Evolutionary conservation across 208 protist species (phyloP).

Genomic region (Wallacemonas collosoma): DNA sequence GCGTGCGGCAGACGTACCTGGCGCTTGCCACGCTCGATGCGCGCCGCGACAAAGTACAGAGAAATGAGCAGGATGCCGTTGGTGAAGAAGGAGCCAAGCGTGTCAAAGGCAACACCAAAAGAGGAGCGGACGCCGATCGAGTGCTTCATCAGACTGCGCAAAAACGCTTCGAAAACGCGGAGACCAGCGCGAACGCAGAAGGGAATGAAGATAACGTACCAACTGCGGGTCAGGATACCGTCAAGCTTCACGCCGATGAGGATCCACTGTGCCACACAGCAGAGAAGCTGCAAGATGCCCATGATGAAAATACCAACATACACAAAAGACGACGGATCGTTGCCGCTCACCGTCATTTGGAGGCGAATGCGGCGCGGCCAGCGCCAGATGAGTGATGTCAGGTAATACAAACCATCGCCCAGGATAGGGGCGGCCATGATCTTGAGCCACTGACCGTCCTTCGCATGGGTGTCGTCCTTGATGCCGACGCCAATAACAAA

Average conservation of each 20-base stretch:
- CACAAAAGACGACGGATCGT: constrained; percentile 50
- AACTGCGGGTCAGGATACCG: constrained; percentile 45
- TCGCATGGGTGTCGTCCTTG: constrained; percentile 25
- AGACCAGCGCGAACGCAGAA: constrained; percentile 62
- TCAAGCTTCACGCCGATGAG: constrained; percentile 75
- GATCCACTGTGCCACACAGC: constrained; percentile 80
- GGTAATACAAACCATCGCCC: constrained; percentile 79
- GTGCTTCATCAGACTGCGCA: constrained; percentile 76
- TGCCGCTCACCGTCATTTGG: constrained; percentile 76
- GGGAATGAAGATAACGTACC: constrained; percentile 81
- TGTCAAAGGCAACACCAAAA: constrained; percentile 79
- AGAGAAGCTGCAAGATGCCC: constrained; percentile 60
- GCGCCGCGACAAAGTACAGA: constrained; percentile 82
- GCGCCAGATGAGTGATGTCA: constrained; percentile 86
- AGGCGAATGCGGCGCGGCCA: constrained; percentile 69
- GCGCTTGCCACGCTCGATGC: constrained; percentile 56
- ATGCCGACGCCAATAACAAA: constrained; percentile 57
- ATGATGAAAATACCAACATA: constrained; percentile 78
- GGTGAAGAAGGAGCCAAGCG: constrained; percentile 78
- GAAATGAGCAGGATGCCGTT: constrained; percentile 80
- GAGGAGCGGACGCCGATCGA: constrained; percentile 62
- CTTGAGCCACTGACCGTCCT: constrained; percentile 39
- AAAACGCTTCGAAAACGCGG: constrained; percentile 70
- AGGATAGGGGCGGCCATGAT: constrained; percentile 76
- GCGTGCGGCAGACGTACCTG: constrained; percentile 39